These are phyloP conservation scores for Hypomyces rosellus DNA, from an alignment of 2,329 filamentous ascomycete species.

Conservation along the genomic window DNA sequence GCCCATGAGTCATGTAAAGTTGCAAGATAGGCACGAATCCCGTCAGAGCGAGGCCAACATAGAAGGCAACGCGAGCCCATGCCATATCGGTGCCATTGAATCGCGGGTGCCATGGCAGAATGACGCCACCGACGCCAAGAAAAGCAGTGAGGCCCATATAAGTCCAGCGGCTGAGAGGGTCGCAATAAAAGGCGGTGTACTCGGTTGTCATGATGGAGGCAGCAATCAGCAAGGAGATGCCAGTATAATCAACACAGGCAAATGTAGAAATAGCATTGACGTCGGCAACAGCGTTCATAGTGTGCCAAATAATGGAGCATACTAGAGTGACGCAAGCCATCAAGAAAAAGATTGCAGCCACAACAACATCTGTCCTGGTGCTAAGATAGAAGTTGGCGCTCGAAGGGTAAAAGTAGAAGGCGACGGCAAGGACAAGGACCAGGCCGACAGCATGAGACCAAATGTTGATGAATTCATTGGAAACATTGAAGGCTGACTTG, in stretches of 20 bases:
- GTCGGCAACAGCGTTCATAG: slow-evolving; percentile 94
- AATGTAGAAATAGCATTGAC: slow-evolving; percentile 87
- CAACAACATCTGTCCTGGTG: slow-evolving; percentile 80
- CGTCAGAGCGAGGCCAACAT: slow-evolving; percentile 76
- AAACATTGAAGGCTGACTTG: slow-evolving; percentile 72
- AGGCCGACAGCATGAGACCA: slow-evolving; percentile 92
- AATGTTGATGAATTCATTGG: slow-evolving; percentile 95
- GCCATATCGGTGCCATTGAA: slow-evolving; percentile 93
- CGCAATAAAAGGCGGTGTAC: slow-evolving; percentile 98
- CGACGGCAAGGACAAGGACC: slow-evolving; percentile 78
- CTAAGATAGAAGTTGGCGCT: slow-evolving; percentile 81
- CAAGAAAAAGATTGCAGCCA: slow-evolving; percentile 92
- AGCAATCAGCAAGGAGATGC: slow-evolving; percentile 89
- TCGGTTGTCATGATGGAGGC: slow-evolving; percentile 97
- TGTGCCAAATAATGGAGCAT: slow-evolving; percentile 96
- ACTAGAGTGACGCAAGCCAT: slow-evolving; percentile 91
- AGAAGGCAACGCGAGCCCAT: slow-evolving; percentile 89
- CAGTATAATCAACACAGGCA: slow-evolving; percentile 96
- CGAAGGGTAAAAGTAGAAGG: slow-evolving; percentile 92
- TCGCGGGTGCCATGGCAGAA: slow-evolving; percentile 90
- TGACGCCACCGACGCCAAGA: slow-evolving; percentile 79
- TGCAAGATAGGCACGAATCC: slow-evolving; percentile 87
- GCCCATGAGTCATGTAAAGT: slow-evolving; percentile 68
- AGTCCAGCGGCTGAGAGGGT: slow-evolving; percentile 75
- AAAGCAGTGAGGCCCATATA: slow-evolving; percentile 79